Evolutionary conservation across 2,329 filamentous ascomycete genomes (phyloP).

Genomic region (Ophiostoma australiae): DNA sequence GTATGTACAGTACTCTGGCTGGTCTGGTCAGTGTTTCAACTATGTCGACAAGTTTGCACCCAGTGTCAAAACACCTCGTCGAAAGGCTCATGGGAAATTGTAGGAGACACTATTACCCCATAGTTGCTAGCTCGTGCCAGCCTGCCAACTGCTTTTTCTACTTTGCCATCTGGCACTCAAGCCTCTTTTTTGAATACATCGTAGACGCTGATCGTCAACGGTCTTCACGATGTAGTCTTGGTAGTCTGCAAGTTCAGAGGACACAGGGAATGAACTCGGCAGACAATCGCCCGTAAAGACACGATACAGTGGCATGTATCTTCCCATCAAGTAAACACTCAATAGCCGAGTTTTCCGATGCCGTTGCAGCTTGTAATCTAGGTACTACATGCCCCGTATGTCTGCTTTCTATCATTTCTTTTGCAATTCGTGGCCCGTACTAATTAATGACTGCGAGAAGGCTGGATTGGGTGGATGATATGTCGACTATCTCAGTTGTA

Average conservation of each 20-base stretch:
- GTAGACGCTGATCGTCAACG: neutral
- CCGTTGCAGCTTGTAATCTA: neutral
- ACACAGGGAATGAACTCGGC: too few relatives aligned
- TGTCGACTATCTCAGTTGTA: neutral
- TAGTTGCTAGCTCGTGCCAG: slow-evolving; percentile 1
- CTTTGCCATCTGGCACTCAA: neutral
- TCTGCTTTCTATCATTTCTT: neutral
- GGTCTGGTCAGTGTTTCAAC: neutral
- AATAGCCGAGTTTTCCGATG: neutral
- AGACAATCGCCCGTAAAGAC: too few relatives aligned
- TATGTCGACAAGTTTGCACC: neutral
- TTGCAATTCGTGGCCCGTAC: neutral
- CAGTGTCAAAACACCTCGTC: neutral
- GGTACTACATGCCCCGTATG: neutral
- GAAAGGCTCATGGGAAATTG: neutral
- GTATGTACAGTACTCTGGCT: neutral
- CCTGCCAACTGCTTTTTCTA: slow-evolving; percentile 2
- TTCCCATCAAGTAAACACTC: neutral
- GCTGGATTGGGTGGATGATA: neutral
- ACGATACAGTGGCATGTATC: too few relatives aligned
- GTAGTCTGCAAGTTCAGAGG: too few relatives aligned
- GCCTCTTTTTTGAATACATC: too few relatives aligned
- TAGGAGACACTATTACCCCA: slow-evolving; percentile 13
- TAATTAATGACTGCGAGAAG: neutral
- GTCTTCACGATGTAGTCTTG: neutral